These are phyloP conservation scores for Jacaranda copaia DNA, from an alignment of 257 asterid species.

Conservation along the genomic window DNA sequence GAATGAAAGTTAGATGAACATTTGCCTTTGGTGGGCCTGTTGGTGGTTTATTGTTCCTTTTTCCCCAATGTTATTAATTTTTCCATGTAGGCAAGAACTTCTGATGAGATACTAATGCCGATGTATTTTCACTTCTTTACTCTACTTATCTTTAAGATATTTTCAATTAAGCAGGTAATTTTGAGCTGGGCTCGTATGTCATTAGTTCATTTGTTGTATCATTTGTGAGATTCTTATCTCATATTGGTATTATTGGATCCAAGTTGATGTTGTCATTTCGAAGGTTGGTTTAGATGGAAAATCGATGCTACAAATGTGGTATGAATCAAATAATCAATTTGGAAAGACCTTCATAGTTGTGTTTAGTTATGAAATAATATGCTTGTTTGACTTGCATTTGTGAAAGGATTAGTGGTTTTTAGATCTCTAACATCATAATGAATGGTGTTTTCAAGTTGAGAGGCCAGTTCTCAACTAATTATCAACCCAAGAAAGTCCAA, in stretches of 20 bases:
- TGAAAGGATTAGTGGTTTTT: constrained; percentile 12
- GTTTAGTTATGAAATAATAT: constrained; percentile 24
- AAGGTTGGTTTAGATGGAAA: constrained; percentile 98
- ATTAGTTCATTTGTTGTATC: constrained; percentile 17
- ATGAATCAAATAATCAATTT: constrained; percentile 40
- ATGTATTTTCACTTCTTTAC: constrained; percentile 96
- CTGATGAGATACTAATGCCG: constrained; percentile 86
- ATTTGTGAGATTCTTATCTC: constrained; percentile 23
- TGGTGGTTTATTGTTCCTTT: constrained; percentile 29
- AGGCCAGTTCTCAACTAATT: constrained; percentile 75
- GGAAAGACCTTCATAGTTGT: constrained; percentile 6
- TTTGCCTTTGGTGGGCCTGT: constrained; percentile 11
- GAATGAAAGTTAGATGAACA: neutral
- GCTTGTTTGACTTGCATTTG: constrained; percentile 24
- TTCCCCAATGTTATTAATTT: constrained; percentile 25
- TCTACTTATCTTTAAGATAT: constrained; percentile 93
- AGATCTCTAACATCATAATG: constrained; percentile 43
- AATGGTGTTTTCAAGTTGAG: constrained; percentile 66
- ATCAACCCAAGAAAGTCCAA: too few species aligned
- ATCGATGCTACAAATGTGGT: constrained; percentile 98
- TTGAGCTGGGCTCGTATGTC: constrained; percentile 2
- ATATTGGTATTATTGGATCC: constrained; percentile 41
- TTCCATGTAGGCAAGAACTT: constrained; percentile 62
- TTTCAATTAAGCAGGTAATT: constrained; percentile 88
- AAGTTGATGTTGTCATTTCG: constrained; percentile 95